Conservation (phyloP, 2,329 filamentous ascomycete genomes). For the Chaetomium sp. region DNA sequence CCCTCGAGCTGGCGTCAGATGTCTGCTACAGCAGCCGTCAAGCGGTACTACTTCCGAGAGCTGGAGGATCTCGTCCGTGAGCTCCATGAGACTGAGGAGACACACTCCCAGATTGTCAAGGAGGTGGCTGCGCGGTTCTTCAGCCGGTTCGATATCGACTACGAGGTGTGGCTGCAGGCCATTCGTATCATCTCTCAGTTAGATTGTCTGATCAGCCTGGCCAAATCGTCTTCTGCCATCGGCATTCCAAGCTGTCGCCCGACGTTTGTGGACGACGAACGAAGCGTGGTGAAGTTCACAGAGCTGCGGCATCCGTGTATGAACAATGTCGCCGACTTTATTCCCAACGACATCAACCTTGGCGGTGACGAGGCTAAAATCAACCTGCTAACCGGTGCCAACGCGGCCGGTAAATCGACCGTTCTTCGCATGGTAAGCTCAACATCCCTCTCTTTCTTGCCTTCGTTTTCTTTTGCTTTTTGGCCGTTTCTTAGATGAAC, state of each 20-base stretch:
- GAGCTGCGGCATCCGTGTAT: conserved; percentile 95
- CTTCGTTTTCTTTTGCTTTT: too few species aligned
- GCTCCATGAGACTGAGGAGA: conserved; percentile 90
- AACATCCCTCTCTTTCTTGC: neutral
- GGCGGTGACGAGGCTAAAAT: conserved; percentile 79
- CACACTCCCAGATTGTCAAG: conserved; percentile 82
- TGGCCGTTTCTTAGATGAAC: conserved; percentile 1
- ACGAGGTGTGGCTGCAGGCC: conserved; percentile 79
- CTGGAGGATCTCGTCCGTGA: conserved; percentile 75
- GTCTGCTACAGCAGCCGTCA: conserved; percentile 85
- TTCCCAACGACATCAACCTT: conserved; percentile 86
- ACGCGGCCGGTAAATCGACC: conserved; percentile 95
- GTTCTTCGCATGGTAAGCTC: conserved; percentile 80
- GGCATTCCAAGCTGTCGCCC: conserved; percentile 86
- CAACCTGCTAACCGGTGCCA: conserved; percentile 87
- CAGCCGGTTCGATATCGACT: conserved; percentile 79
- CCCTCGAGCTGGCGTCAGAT: conserved; percentile 91
- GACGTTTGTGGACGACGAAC: conserved; percentile 74
- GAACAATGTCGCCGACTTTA: conserved; percentile 84
- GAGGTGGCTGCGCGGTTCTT: conserved; percentile 81
- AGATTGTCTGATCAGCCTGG: conserved; percentile 89
- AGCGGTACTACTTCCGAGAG: conserved; percentile 88
- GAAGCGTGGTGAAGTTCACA: conserved; percentile 83
- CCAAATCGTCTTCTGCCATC: conserved; percentile 76
- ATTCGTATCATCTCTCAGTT: conserved; percentile 86